phyloP scores from a whole-genome alignment of 2,329 filamentous ascomycete genomes.

The Verticillium klebahnii region DNA sequence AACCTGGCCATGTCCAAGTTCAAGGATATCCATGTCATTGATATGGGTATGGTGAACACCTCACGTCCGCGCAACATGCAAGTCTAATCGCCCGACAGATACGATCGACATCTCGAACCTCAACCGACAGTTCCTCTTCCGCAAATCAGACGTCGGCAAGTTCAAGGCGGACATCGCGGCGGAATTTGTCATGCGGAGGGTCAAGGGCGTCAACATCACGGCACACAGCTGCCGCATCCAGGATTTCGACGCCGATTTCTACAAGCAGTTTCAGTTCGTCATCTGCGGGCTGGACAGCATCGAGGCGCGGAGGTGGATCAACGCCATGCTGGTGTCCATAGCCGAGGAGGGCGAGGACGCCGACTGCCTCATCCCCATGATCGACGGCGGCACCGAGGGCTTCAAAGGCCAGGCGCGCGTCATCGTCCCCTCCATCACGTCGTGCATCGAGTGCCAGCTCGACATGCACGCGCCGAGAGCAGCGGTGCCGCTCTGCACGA shows the following conservation, averaged over 20 bases:
- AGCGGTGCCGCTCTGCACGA: conserved; percentile 93
- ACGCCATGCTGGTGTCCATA: conserved; percentile 85
- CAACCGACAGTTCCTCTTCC: conserved; percentile 96
- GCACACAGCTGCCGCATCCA: conserved; percentile 94
- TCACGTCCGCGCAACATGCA: background rate
- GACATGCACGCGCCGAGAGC: conserved; percentile 98
- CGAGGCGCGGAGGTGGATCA: conserved; percentile 98
- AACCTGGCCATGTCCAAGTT: conserved; percentile 93
- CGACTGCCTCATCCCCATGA: conserved; percentile 86
- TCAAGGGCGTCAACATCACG: conserved; percentile 88
- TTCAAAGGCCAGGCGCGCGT: conserved; percentile 97
- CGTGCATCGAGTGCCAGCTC: conserved; percentile 96
- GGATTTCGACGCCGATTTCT: conserved; percentile 93
- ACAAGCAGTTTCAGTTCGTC: conserved; percentile 92
- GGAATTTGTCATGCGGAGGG: conserved; percentile 81
- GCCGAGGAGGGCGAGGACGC: conserved; percentile 72
- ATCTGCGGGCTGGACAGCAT: conserved; percentile 96
- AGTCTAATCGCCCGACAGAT: conserved; percentile 46
- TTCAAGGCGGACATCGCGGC: conserved; percentile 93
- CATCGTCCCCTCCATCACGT: conserved; percentile 85
- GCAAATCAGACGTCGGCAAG: conserved; percentile 84
- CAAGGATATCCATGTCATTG: conserved; percentile 96
- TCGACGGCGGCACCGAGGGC: conserved; percentile 95
- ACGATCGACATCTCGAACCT: conserved; percentile 98
- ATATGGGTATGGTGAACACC: conserved; percentile 69